Base-by-base conservation (phyloP, 192 early-diverging fungal species). In the Chytriomyces confervae region DNA sequence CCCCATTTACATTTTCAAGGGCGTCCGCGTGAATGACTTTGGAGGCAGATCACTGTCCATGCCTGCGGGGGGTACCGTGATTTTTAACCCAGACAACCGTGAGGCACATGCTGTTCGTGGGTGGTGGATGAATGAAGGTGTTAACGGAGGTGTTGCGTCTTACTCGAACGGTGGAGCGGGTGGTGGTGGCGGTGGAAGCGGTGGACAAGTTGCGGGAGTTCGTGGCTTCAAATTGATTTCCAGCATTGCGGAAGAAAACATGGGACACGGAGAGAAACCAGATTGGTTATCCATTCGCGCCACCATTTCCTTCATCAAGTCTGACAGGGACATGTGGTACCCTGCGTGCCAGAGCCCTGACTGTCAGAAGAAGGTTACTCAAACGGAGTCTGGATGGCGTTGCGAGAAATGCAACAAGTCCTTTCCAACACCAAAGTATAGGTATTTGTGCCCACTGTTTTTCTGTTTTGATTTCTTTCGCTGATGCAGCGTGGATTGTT, bases 301-400 rank as follows among this genome's bases (percentile, higher is more conserved):
- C 4, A 92, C 91, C 1, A 86, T 98, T 69, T 86, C 85, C 18
- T 95, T 87, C 80, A 91, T 98, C 81, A 91, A 89, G 66, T 11
- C 24, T 7, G 80, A 82, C 48, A 90, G 92, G 20, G 90, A 87
- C 77, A 81, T 91, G 64, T 86, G 82, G 47, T 99, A 99, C 72
- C 93, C 98, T 16, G 94, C 92, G 7, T 99, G 98, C 80, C 93
- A 92, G 8, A 84, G 80, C 1, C 80, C 83, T 0, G 84, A 82
- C 43, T 99, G 97, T 84, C 93, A 89, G 82, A 98, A 98, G 81
- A 99, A 98, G 88, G 90, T 97, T 29, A 86, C 77, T 4, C 89
- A 94, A 51, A 89, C 67, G 7, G 80, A 75, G 8, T 84, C 82
- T 57, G 83, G 85, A 43, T 99, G 96, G 96, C 77, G 94, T 65